Conservation (phyloP, 2,329 filamentous ascomycete genomes). For the Phialophora chinensis region DNA sequence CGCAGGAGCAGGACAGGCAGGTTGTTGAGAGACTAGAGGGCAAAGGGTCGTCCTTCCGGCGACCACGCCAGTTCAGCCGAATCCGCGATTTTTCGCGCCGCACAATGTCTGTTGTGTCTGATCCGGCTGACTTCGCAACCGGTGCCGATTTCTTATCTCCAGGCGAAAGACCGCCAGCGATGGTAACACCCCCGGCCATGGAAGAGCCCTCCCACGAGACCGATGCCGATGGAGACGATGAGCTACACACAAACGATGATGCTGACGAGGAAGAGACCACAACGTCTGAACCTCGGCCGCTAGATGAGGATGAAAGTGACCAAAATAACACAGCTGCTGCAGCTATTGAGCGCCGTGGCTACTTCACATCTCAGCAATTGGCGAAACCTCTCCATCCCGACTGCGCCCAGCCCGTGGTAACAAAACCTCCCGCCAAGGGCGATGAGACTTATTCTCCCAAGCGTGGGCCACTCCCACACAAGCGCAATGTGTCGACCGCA, state of each 20-base stretch:
- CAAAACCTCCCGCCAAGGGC: conserved; percentile 7
- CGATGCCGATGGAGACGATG: conserved; percentile 87
- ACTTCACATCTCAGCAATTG: conserved; percentile 19
- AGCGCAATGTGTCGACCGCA: conserved; percentile 76
- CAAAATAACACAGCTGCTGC: not conserved
- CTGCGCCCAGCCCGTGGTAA: not conserved
- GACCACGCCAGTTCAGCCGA: conserved; percentile 50
- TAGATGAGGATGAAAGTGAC: conserved; percentile 1
- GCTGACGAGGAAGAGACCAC: conserved; percentile 56
- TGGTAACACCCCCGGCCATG: conserved; percentile 50
- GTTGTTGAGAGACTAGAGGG: conserved; percentile 64
- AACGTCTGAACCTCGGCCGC: conserved; percentile 21
- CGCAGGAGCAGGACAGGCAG: conserved; percentile 65
- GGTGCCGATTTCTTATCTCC: conserved; percentile 43
- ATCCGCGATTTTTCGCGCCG: conserved; percentile 57
- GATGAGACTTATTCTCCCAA: conserved; percentile 3
- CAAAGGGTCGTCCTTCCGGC: conserved; percentile 54
- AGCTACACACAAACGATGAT: conserved; percentile 82
- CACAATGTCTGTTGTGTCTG: conserved; percentile 61
- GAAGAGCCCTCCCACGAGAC: conserved; percentile 62
- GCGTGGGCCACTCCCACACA: conserved; percentile 59
- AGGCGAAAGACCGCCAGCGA: conserved; percentile 46
- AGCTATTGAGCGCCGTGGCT: conserved; percentile 12
- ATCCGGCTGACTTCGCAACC: conserved; percentile 58
- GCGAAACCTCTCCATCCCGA: not conserved